These are phyloP conservation scores for Malus orientalis DNA, from an alignment of 306 rosid genomes.

Conservation along the genomic window DNA sequence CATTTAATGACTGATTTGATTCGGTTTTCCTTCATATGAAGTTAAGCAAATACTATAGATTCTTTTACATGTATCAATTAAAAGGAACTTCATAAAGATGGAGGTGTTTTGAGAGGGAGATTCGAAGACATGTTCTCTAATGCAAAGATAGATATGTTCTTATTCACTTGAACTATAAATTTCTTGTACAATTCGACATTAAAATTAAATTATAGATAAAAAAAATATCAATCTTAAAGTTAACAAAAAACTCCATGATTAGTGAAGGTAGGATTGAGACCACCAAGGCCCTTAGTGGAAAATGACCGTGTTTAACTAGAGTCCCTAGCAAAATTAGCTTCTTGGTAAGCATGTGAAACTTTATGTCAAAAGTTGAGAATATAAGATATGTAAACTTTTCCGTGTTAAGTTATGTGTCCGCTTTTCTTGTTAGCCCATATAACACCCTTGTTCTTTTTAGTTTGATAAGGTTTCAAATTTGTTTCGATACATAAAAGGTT, in stretches of 20 bases:
- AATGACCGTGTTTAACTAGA: background rate
- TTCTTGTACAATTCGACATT: no score
- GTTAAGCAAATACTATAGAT: no score
- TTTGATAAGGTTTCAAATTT: background rate
- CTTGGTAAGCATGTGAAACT: background rate
- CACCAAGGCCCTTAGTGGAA: background rate
- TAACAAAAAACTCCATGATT: background rate
- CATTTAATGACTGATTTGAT: no score
- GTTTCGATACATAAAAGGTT: no score
- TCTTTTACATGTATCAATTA: no score
- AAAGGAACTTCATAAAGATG: no score
- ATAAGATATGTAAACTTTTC: background rate
- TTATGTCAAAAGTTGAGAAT: background rate
- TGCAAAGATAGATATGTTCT: no score
- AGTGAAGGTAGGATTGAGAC: background rate
- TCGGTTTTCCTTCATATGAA: no score
- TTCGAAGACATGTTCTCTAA: no score
- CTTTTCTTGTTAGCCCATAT: background rate
- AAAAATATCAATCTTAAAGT: background rate
- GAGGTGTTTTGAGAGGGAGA: no score
- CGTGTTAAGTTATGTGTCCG: background rate
- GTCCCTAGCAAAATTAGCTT: background rate
- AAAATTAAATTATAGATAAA: no score
- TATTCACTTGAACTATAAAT: no score
- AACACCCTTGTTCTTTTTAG: background rate